Conservation (phyloP, 805 yeast genomes). For the Komagataella pseudopastoris region DNA sequence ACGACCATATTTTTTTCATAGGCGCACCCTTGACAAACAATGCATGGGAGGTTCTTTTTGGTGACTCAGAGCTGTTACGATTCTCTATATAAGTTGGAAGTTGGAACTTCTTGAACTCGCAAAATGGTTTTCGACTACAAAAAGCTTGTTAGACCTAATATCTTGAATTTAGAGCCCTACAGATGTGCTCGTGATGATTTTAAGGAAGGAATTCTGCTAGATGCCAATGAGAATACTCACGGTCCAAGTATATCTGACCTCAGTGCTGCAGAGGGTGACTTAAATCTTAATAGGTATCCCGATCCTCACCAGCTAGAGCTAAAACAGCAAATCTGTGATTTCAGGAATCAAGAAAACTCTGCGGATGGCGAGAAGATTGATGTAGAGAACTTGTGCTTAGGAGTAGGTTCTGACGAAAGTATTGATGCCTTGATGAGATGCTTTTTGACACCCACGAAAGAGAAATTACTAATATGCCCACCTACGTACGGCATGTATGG, state of each 20-base stretch:
- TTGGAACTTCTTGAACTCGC: neutral
- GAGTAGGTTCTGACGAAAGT: conserved; percentile 96
- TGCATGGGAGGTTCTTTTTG: neutral
- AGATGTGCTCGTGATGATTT: conserved; percentile 96
- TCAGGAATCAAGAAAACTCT: conserved; percentile 44
- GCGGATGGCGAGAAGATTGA: conserved; percentile 19
- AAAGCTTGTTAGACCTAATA: conserved; percentile 72
- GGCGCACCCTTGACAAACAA: neutral
- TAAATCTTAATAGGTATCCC: conserved; percentile 81
- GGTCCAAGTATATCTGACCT: conserved; percentile 61
- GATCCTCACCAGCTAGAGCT: conserved; percentile 86
- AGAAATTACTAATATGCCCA: conserved; percentile 75
- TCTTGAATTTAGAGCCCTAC: conserved; percentile 73
- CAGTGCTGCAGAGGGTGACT: conserved; percentile 26
- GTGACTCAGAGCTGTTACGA: neutral
- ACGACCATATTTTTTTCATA: neutral
- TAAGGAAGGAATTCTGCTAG: conserved; percentile 75
- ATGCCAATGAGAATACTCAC: conserved; percentile 92
- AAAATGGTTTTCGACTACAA: conserved; percentile 35
- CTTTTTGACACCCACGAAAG: conserved; percentile 68
- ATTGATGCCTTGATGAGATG: conserved; percentile 83
- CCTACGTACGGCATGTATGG: conserved; percentile 98
- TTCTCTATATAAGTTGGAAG: neutral
- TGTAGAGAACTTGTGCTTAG: conserved; percentile 70
- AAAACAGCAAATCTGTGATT: conserved; percentile 56